phyloP scores from a whole-genome alignment of 2,329 filamentous ascomycete species.

The Lojkania enalia region DNA sequence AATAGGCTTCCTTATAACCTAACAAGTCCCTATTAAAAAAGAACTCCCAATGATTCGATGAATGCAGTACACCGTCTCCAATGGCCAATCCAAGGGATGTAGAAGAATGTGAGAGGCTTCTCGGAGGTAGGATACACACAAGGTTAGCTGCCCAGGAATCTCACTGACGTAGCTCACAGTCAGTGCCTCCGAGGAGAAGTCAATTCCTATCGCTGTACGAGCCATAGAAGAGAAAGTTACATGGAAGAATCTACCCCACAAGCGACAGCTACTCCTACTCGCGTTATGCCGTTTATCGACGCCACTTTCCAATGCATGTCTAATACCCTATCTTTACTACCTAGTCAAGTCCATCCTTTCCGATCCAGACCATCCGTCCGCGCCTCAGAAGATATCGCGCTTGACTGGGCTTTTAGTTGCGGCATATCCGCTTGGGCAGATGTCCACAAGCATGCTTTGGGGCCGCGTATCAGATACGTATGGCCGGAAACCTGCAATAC shows the following conservation, averaged over 20 bases:
- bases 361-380: conserved; percentile 52
- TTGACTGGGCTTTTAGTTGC: conserved; percentile 77
- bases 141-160: no score
- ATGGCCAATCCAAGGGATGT: conserved; percentile 11
- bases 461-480: conserved; percentile 66
- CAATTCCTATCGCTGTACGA: neutral
- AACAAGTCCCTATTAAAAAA: neutral
- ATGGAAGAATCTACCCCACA: conserved; percentile 74
- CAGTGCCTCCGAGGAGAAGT: conserved; percentile 10
- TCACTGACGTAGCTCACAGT: neutral
- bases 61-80: neutral
- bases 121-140: conserved; percentile 21
- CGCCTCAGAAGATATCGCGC: conserved; percentile 65
- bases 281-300: conserved; percentile 78
- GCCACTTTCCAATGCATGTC: conserved; percentile 71
- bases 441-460: conserved; percentile 79
- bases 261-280: conserved; percentile 74
- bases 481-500: conserved; percentile 74
- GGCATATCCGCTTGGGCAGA: conserved; percentile 78
- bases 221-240: conserved; percentile 55
- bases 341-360: conserved; percentile 71
- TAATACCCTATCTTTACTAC: conserved; percentile 76
- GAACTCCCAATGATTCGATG: conserved; percentile 3
- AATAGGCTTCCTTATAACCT: no score
- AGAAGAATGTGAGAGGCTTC: conserved; percentile 20